Evolutionary conservation across 108 stramenopile species (phyloP).

Genomic region (Skeletonema grethae): DNA sequence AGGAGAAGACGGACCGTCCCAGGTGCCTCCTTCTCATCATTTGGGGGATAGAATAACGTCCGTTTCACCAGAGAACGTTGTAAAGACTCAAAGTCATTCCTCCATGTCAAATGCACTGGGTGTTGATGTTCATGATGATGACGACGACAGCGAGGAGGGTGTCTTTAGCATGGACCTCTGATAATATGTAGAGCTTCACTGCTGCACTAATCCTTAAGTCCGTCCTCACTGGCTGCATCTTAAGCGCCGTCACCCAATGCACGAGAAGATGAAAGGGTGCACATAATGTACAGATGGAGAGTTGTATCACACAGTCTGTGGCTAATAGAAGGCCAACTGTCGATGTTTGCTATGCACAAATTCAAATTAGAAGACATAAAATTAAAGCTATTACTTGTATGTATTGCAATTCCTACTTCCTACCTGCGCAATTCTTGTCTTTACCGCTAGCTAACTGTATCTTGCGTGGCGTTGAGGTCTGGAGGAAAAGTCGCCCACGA

Average conservation of each 20-base stretch:
- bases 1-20: background rate
- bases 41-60: background rate
- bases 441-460: too few relatives aligned
- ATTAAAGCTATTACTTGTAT: background rate
- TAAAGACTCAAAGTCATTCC: background rate
- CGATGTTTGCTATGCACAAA: background rate
- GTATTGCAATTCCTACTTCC: background rate
- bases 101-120: constrained; percentile 1
- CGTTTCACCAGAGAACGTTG: background rate
- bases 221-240: background rate
- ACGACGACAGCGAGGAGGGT: background rate
- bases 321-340: background rate
- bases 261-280: background rate
- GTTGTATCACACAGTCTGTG: background rate
- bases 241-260: background rate
- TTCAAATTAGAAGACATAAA: background rate
- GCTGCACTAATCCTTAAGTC: background rate
- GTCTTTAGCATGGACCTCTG: constrained; percentile 21
- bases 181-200: background rate
- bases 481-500: too few relatives aligned
- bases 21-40: background rate
- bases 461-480: too few relatives aligned
- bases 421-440: too few relatives aligned
- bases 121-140: background rate
- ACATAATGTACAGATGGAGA: background rate